Conservation (phyloP, 148 eudicot genomes). For the Silene conica region DNA sequence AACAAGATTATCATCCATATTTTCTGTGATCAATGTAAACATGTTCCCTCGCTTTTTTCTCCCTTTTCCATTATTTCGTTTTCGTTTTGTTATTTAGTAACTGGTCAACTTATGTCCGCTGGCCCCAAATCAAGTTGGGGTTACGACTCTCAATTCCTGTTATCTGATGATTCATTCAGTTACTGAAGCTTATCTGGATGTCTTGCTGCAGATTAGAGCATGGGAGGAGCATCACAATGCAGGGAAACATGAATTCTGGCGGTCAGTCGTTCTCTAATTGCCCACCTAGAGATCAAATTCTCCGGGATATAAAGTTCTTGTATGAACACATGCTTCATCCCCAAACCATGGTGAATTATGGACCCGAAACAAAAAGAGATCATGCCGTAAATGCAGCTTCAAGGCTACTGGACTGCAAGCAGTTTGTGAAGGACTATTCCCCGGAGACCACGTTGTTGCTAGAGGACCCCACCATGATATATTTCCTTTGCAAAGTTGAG, state of each 20-base stretch:
- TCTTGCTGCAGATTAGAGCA: conserved; percentile 55
- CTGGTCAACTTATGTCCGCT: too few relatives aligned
- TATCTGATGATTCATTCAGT: not conserved
- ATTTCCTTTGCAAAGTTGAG: conserved; percentile 54
- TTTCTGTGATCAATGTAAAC: too few relatives aligned
- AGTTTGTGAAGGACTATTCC: conserved; percentile 73
- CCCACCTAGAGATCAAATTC: conserved; percentile 57
- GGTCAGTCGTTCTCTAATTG: conserved; percentile 16
- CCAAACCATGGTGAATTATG: conserved; percentile 40
- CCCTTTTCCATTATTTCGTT: not conserved
- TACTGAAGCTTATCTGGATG: conserved; percentile 6
- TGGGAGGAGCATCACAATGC: conserved; percentile 27
- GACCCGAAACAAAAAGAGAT: conserved; percentile 34
- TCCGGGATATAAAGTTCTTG: conserved; percentile 58
- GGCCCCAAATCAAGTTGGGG: too few relatives aligned
- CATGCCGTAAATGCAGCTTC: conserved; percentile 48
- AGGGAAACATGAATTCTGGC: conserved; percentile 22
- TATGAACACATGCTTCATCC: conserved; percentile 70
- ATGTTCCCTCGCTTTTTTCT: not conserved
- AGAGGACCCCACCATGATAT: conserved; percentile 30
- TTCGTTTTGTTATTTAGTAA: too few relatives aligned
- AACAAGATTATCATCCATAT: too few relatives aligned
- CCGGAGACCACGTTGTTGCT: conserved; percentile 32
- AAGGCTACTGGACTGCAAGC: conserved; percentile 86
- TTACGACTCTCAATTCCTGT: too few relatives aligned